Conservation (phyloP, 306 rosid genomes). For the Fragaria ananassa region DNA sequence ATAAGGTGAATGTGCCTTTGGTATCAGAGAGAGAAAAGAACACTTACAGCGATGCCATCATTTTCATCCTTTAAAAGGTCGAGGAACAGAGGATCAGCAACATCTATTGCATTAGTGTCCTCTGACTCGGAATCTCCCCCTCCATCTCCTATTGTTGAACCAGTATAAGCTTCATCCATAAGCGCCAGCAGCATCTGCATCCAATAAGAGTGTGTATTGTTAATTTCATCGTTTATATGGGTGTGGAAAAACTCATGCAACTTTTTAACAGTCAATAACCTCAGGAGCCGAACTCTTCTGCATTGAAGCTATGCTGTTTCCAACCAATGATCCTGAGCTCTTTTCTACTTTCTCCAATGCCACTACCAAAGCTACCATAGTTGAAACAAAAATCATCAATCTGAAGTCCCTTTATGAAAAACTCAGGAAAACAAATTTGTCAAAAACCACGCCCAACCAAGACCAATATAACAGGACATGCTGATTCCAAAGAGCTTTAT, state of each 20-base stretch:
- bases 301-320: constrained; percentile 86
- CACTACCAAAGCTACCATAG: constrained; percentile 67
- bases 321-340: constrained; percentile 81
- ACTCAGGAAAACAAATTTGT: neutral
- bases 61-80: constrained; percentile 97
- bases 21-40: constrained; percentile 7
- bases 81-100: constrained; percentile 77
- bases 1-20: neutral
- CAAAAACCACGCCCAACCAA: neutral
- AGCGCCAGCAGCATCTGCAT: constrained; percentile 92
- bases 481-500: neutral
- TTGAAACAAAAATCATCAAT: constrained; percentile 21
- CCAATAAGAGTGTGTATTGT: constrained; percentile 20
- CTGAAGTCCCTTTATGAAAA: neutral
- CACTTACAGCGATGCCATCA: constrained; percentile 87
- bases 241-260: constrained; percentile 11
- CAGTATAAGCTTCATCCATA: constrained; percentile 99
- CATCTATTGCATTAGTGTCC: constrained; percentile 71
- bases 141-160: constrained; percentile 88
- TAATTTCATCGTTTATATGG: constrained; percentile 17
- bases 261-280: constrained; percentile 41
- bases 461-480: neutral
- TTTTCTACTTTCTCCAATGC: constrained; percentile 91
- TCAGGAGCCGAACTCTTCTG: constrained; percentile 94
- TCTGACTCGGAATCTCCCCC: constrained; percentile 93